These are phyloP conservation scores for Spergularia bocconei DNA, from an alignment of 148 eudicot species.

Conservation along the genomic window DNA sequence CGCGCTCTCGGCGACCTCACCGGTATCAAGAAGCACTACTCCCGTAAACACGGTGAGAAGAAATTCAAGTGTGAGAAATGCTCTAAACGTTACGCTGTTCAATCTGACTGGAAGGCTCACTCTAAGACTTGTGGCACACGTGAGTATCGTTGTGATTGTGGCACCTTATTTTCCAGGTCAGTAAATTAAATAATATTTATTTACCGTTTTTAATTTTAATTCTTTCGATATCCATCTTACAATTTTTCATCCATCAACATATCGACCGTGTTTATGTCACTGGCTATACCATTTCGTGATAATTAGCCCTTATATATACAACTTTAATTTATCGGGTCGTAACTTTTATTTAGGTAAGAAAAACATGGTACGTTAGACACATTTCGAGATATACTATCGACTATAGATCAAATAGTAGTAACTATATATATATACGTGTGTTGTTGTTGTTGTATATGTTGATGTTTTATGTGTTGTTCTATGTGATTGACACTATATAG, in stretches of 20 bases:
- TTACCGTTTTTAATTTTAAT: not conserved
- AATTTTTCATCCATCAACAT: not conserved
- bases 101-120: slow-evolving; percentile 55
- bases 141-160: slow-evolving; percentile 48
- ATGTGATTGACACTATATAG: not conserved
- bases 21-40: slow-evolving; percentile 50
- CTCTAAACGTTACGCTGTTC: slow-evolving; percentile 44
- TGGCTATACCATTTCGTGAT: no score
- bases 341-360: no score
- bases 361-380: no score
- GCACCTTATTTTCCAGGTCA: slow-evolving; percentile 47
- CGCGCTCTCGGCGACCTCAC: slow-evolving; percentile 52
- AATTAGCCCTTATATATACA: no score
- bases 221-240: not conserved
- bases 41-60: slow-evolving; percentile 49
- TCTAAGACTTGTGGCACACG: slow-evolving; percentile 48
- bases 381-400: no score
- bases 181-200: not conserved
- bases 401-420: no score
- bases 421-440: no score
- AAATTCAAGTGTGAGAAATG: slow-evolving; percentile 51
- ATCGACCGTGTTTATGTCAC: no score
- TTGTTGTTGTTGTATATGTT: not conserved
- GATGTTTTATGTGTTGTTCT: not conserved
- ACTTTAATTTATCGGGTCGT: no score